These are phyloP conservation scores for Penicillium brasilianum DNA, from an alignment of 2,329 filamentous ascomycete genomes.

Conservation along the genomic window DNA sequence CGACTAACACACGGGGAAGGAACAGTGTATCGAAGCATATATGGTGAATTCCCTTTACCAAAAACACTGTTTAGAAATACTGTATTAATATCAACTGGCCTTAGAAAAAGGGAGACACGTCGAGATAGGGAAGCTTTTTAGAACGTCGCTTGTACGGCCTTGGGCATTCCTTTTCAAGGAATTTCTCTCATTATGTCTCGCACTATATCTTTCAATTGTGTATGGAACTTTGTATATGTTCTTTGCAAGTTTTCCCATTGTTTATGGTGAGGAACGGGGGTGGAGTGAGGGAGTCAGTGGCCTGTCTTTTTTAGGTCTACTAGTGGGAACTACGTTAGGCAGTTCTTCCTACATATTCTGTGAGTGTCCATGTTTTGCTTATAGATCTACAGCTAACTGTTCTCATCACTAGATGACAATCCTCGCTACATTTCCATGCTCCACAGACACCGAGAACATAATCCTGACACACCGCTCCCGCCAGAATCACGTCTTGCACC, in stretches of 20 bases:
- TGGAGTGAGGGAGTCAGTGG: conserved; percentile 9
- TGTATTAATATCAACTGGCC: background rate
- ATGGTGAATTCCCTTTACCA: too few relatives aligned
- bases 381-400: too few relatives aligned
- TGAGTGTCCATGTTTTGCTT: conserved; percentile 56
- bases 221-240: conserved; percentile 14
- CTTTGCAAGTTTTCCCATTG: conserved; percentile 9
- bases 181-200: conserved; percentile 48
- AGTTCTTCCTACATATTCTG: conserved; percentile 22
- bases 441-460: too few relatives aligned
- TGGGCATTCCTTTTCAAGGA: conserved; percentile 51
- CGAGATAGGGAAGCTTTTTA: conserved; percentile 40
- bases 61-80: too few relatives aligned
- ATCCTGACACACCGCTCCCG: conserved; percentile 53
- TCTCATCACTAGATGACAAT: too few relatives aligned
- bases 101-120: conserved; percentile 43
- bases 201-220: conserved; percentile 9
- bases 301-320: conserved; percentile 53
- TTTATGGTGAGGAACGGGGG: conserved; percentile 4
- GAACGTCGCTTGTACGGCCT: conserved; percentile 52
- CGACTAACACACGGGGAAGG: too few relatives aligned
- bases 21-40: too few relatives aligned
- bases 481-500: background rate
- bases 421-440: too few relatives aligned
- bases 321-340: conserved; percentile 31